Base-by-base conservation (phyloP, 2,329 filamentous ascomycete species). In the Pestalotiopsis sp. region DNA sequence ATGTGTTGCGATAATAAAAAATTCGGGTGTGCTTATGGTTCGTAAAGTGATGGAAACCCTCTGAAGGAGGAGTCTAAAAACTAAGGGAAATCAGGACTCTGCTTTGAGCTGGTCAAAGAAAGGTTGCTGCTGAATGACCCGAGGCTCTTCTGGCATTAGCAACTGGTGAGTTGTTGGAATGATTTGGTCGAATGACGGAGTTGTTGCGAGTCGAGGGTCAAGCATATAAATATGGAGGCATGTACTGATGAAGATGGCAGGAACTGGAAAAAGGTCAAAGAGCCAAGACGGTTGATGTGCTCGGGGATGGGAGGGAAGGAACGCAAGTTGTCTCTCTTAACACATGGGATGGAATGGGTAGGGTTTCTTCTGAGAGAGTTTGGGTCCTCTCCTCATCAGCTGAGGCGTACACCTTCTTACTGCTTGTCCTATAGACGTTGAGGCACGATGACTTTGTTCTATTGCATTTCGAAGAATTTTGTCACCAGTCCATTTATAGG, bases 161-260 rank as follows among this genome's bases (percentile, higher is more conserved):
- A 9, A 52, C 6, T 52, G 0, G 6, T 52, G 3, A 10, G 2
- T 22, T 9, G 3, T 22, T n/a, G 44, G 3, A 22, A n/a, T 52
- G 1, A 3, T 52, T 1, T 2, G 10, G 3, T 1, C 2, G 44
- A n/a, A 1, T 52, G 2, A 1, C 10, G n/a, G 20, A 10, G 6
- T n/a, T 52, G 17, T n/a, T 9, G 14, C 7, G 20, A n/a, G n/a
- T 9, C 44, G 20, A 20, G 40, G 17, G 3, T 1, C 39, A 44
- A 1, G 13, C 39, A 13, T 44, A 17, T 44, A 1, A 3, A 30
- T 2, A 30, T 30, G 30, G 0, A 30, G 1, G 30, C 1, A 2
- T 30, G 30, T 30, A 7, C 30, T 44, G 39, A 3, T 44, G 39
- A 44, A 44, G 11, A 44, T 17, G 2, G 44, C 44, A 52, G 44